Evolutionary conservation across 805 yeast genomes (phyloP).

Genomic region (Schizosaccharomyces osmophilus): DNA sequence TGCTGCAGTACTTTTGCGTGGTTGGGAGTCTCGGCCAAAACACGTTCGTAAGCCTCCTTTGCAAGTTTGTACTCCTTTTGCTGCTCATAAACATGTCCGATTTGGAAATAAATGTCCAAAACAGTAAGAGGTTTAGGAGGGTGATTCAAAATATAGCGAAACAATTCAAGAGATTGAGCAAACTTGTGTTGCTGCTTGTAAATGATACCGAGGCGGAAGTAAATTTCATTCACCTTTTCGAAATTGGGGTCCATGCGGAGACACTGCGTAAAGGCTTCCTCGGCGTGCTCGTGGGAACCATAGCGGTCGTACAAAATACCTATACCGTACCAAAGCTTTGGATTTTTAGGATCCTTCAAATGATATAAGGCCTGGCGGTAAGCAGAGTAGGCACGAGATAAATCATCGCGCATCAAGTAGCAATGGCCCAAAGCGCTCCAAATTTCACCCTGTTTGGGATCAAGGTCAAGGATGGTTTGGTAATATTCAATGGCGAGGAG

Average conservation of each 20-base stretch:
- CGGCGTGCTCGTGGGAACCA: constrained; percentile 91
- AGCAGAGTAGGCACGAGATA: constrained; percentile 85
- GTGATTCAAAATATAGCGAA: constrained; percentile 65
- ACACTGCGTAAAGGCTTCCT: constrained; percentile 91
- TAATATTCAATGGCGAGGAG: constrained; percentile 86
- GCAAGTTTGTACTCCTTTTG: constrained; percentile 81
- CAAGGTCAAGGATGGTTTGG: constrained; percentile 58
- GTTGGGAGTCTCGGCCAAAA: constrained; percentile 64
- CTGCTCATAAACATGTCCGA: constrained; percentile 85
- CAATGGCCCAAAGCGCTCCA: constrained; percentile 87
- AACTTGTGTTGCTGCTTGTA: constrained; percentile 84
- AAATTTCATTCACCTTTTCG: constrained; percentile 88
- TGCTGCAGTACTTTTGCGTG: constrained; percentile 93
- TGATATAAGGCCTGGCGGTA: constrained; percentile 89
- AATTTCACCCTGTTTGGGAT: constrained; percentile 78
- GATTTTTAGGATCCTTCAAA: constrained; percentile 78
- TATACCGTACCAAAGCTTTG: constrained; percentile 95
- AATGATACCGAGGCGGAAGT: constrained; percentile 84
- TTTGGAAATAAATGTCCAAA: constrained; percentile 96
- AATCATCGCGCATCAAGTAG: constrained; percentile 84
- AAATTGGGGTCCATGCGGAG: constrained; percentile 86
- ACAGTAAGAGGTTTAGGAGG: constrained; percentile 93
- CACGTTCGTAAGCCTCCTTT: constrained; percentile 84
- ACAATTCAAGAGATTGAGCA: constrained; percentile 74
- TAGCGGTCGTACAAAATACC: constrained; percentile 90